Evolutionary conservation across 2,329 filamentous ascomycete genomes (phyloP), one percentile per base, ranked within the genome.

Genomic region (Phyllosticta citrichinensis): DNA sequence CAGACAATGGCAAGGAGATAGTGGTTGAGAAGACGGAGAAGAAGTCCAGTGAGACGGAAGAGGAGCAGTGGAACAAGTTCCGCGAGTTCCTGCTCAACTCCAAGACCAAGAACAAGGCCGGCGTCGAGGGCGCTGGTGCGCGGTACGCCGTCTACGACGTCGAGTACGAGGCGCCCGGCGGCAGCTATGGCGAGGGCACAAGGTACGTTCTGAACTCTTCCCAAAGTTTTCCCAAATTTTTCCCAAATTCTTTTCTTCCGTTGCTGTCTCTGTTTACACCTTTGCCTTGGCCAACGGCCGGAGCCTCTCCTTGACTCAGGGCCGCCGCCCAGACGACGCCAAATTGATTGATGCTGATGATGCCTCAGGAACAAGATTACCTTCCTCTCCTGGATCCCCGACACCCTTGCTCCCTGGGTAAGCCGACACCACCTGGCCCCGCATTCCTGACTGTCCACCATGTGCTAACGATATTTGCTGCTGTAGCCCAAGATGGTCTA

Each of bases 111-210:
- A 84, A 78, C 81, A 86, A 84, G 80, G 79, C 74, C 66, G 88
- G 74, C 65, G 75, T 78, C 65, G 74, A 77, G 71, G 72, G 76
- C 70, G 74, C 78, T 63, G 88, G 88, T 65, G 89, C 87, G 73
- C 84, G 89, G 75, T 94, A 92, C 74, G 89, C 88, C 66, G 85
- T 94, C 71, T 94, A 89, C 77, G 89, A 94, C 77, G 87, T 94
- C 74, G 82, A 89, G 79, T 94, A 91, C 78, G 81, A 81, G 66
- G 60, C 55, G 30, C 81, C 89, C 64, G 81, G 83, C 63, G 82
- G 81, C 55, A 52, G 40, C 11, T 61, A 61, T 62, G 88, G 87
- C 67, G 89, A 91, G 77, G 89, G 89, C 70, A 80, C 80, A 71
- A 84, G 87, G 84, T 70, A 66, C 67, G 73, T 47, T 56, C 2